These are phyloP conservation scores for Hibiscus tridactylites DNA, from an alignment of 345 rosid genomes.

Conservation along the genomic window DNA sequence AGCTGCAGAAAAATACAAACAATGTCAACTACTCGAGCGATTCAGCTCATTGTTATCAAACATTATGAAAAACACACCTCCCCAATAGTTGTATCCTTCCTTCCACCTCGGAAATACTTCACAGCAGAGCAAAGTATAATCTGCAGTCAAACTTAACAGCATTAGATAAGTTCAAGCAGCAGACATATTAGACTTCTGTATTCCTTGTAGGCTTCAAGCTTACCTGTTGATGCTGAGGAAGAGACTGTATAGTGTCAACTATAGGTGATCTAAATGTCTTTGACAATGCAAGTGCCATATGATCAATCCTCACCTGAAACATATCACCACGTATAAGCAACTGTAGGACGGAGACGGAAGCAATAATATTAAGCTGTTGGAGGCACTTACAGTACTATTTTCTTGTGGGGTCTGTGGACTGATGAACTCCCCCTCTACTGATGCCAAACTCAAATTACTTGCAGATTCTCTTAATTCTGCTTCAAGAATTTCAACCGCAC, in stretches of 20 bases:
- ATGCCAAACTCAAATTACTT: constrained; percentile 15
- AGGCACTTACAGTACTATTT: constrained; percentile 32
- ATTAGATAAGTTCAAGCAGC: not conserved
- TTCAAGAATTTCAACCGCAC: constrained; percentile 74
- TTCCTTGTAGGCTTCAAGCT: not conserved
- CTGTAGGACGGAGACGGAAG: not conserved
- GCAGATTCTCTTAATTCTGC: constrained; percentile 44
- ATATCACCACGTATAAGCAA: not conserved
- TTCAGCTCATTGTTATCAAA: not conserved
- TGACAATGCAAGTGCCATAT: constrained; percentile 77
- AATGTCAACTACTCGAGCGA: not conserved
- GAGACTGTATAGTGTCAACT: constrained; percentile 79
- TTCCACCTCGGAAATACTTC: constrained; percentile 66
- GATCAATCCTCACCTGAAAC: constrained; percentile 68
- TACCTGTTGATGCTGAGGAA: constrained; percentile 98
- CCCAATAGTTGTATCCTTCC: constrained; percentile 64
- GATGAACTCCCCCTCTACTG: constrained; percentile 17
- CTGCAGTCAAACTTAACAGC: constrained; percentile 27
- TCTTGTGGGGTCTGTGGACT: constrained; percentile 21
- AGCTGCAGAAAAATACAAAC: constrained; percentile 38
- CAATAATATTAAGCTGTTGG: not conserved
- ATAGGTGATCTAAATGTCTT: constrained; percentile 71
- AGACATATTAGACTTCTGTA: not conserved
- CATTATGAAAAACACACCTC: constrained; percentile 41
- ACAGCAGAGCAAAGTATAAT: constrained; percentile 74